Evolutionary conservation across 192 early-diverging fungal genomes (phyloP).

Genomic region (Gamsiella multidivaricata): DNA sequence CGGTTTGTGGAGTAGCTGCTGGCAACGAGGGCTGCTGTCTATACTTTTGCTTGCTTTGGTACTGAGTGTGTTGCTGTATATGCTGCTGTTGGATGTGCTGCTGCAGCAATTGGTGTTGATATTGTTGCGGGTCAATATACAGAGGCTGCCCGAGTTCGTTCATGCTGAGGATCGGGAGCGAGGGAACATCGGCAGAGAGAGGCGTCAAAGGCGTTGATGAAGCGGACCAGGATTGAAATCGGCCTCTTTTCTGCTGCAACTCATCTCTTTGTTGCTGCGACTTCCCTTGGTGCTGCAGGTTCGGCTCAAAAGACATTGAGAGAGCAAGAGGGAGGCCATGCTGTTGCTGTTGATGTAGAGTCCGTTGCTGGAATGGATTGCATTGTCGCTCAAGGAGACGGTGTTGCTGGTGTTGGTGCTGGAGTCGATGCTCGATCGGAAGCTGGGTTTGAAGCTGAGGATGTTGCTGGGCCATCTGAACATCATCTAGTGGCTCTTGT

Average conservation of each 20-base stretch:
- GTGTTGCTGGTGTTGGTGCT: not conserved
- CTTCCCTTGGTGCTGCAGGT: not conserved
- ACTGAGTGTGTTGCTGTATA: not conserved
- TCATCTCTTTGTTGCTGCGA: not conserved
- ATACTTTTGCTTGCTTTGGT: slow-evolving; percentile 11
- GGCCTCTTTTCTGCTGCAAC: slow-evolving; percentile 20
- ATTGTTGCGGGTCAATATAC: slow-evolving; percentile 16
- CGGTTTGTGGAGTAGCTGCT: slow-evolving; percentile 19
- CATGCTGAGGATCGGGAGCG: slow-evolving; percentile 4
- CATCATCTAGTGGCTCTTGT: not conserved
- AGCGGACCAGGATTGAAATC: slow-evolving; percentile 8
- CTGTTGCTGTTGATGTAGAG: slow-evolving; percentile 14
- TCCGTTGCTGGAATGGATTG: slow-evolving; percentile 11
- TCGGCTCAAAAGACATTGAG: slow-evolving; percentile 4
- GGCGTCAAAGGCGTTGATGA: slow-evolving; percentile 23
- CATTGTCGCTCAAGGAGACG: slow-evolving; percentile 6
- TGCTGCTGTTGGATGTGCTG: slow-evolving; percentile 11
- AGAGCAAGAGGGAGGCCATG: slow-evolving; percentile 11
- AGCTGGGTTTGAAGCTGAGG: not conserved
- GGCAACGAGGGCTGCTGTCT: slow-evolving; percentile 6
- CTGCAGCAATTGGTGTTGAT: slow-evolving; percentile 11
- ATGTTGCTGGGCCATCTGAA: not conserved
- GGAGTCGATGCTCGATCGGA: no score
- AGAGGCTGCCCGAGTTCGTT: not conserved
- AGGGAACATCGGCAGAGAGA: slow-evolving; percentile 5